phyloP scores from a whole-genome alignment of 306 rosid species.

The Vicia faba region DNA sequence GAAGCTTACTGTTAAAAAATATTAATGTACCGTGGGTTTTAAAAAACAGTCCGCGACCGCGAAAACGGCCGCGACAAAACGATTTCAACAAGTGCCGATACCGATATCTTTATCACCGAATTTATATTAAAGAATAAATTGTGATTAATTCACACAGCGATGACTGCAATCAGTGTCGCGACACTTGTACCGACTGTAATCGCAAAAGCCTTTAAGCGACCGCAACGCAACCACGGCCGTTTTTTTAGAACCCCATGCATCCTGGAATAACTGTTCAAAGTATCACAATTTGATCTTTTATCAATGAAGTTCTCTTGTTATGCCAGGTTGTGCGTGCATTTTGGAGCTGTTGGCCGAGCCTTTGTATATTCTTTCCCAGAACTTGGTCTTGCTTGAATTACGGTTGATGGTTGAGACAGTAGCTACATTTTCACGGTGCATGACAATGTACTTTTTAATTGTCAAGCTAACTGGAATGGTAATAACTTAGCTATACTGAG shows the following conservation, averaged over 20 bases:
- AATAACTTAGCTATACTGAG: slow-evolving; percentile 33
- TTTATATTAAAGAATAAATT: too few relatives aligned
- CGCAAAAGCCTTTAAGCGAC: too few relatives aligned
- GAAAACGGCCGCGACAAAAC: too few relatives aligned
- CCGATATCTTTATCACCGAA: too few relatives aligned
- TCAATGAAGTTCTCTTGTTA: slow-evolving; percentile 34
- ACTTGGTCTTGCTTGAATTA: slow-evolving; percentile 73
- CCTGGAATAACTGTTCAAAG: slow-evolving; percentile 28
- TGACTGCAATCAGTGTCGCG: too few relatives aligned
- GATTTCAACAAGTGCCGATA: too few relatives aligned
- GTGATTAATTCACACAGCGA: too few relatives aligned
- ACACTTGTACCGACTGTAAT: too few relatives aligned
- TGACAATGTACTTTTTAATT: slow-evolving; percentile 73
- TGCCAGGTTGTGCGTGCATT: slow-evolving; percentile 84
- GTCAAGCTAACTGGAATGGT: slow-evolving; percentile 66
- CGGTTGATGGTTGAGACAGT: slow-evolving; percentile 79
- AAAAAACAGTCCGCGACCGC: too few relatives aligned
- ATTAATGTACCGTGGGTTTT: too few relatives aligned
- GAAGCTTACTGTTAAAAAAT: slow-evolving; percentile 1
- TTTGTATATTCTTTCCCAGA: slow-evolving; percentile 86
- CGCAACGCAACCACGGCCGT: too few relatives aligned
- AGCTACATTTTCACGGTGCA: slow-evolving; percentile 81
- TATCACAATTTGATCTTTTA: slow-evolving; percentile 23
- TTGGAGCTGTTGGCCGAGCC: slow-evolving; percentile 97
- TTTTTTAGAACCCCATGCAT: too few relatives aligned